Evolutionary conservation across 106 monocot species (phyloP), one percentile per base, ranked within the genome.

Genomic region (Dioscorea alata): DNA sequence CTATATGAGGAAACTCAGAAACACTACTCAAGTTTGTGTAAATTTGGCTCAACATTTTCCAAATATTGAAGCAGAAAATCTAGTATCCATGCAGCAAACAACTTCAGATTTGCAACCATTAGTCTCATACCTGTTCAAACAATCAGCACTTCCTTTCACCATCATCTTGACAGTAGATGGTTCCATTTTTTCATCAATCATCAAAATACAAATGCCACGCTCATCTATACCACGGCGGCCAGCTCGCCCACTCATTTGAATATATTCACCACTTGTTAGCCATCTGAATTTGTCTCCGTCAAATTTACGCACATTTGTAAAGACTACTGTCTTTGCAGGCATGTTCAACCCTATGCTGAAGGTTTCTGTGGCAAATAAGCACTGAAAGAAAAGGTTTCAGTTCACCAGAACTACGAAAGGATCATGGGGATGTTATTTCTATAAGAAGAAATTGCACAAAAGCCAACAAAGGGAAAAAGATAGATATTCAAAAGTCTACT

Each of bases 101-200:
- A 8, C 18, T 54, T 54, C 19, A 54, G 28, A 6, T 33, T 22
- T 6, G 4, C 13, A 59, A 58, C 13, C 12, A 60, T 42, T 42
- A 25, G 21, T n/a, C 15, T 2, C 23, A 10, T 74, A 93, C 93
- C 97, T 93, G 69, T 99, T 99, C 51, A 99, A 86, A 78, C 79
- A 84, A 80, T 99, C 99, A 74, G 99, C 90, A 74, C 78, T 88
- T 81, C 99, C 99, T 85, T 90, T 99, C 18, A 99, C 66, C 78
- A 93, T 93, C 76, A 80, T 80, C 79, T 99, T 99, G 12, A 93
- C 99, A 70, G 93, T 93, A 62, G 99, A 85, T 50, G 99, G 93
- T 66, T 99, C 99, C 93, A 99, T 93, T 74, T 99, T 93, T 76
- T 99, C 99, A 84, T 99, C 99, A 33, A 93, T 74, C 99, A 99